Evolutionary conservation across 345 rosid genomes (phyloP).

Genomic region (Clarkia xantiana): DNA sequence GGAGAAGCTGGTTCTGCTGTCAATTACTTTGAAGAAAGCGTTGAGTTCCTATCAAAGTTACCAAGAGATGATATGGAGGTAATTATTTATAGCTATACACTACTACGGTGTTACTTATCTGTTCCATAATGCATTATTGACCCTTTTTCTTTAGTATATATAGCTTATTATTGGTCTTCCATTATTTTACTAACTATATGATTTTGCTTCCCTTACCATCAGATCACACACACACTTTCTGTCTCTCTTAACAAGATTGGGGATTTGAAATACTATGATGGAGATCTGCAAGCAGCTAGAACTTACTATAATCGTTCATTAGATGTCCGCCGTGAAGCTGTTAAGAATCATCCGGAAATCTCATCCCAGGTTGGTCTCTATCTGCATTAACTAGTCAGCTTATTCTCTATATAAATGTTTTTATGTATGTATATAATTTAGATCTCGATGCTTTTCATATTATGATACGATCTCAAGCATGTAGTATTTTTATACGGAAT

Average conservation of each 20-base stretch:
- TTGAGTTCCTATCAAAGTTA: slow-evolving; percentile 56
- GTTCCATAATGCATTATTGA: neutral
- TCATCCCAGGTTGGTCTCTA: slow-evolving; percentile 56
- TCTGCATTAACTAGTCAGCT: no score
- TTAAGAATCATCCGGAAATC: slow-evolving; percentile 34
- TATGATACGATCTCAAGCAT: no score
- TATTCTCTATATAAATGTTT: no score
- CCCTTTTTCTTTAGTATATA: neutral
- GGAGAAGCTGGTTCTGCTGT: slow-evolving; percentile 73
- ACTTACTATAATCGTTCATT: slow-evolving; percentile 61
- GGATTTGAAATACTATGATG: slow-evolving; percentile 82
- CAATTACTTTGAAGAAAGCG: slow-evolving; percentile 75
- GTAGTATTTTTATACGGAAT: no score
- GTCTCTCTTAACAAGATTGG: slow-evolving; percentile 96
- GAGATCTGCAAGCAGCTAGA: slow-evolving; percentile 73
- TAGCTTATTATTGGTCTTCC: neutral
- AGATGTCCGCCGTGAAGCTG: slow-evolving; percentile 64
- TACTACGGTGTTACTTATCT: no score
- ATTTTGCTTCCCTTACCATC: slow-evolving; percentile 15
- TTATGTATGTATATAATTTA: no score
- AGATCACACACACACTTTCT: slow-evolving; percentile 82
- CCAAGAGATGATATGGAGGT: slow-evolving; percentile 84
- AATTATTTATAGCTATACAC: neutral
- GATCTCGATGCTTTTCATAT: no score
- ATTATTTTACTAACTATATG: neutral